phyloP scores from a whole-genome alignment of 805 yeast species.

The Candida easanensis region DNA sequence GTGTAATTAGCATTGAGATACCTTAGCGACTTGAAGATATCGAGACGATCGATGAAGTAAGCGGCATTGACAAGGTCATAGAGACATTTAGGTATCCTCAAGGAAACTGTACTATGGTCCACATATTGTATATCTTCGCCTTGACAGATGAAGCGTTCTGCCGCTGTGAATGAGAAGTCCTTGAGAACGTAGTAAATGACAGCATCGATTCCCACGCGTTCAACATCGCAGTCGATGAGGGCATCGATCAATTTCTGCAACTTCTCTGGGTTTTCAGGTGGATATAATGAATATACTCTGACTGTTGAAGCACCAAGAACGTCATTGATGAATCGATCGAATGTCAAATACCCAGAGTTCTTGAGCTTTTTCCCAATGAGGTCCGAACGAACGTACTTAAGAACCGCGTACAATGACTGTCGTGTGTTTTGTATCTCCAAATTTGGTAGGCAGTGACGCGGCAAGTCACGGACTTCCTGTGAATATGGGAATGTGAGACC shows the following conservation, averaged over 20 bases:
- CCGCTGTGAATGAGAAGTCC: slow-evolving; percentile 21
- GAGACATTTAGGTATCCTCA: slow-evolving; percentile 5
- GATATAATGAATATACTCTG: slow-evolving; percentile 17
- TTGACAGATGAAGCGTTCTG: slow-evolving; percentile 18
- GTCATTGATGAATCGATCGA: slow-evolving; percentile 23
- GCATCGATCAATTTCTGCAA: slow-evolving; percentile 15
- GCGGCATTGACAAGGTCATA: slow-evolving; percentile 24
- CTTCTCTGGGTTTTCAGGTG: slow-evolving; percentile 24
- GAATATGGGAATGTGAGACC: slow-evolving; percentile 24
- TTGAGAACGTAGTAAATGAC: slow-evolving; percentile 25
- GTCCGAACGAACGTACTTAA: slow-evolving; percentile 24
- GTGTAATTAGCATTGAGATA: slow-evolving; percentile 15
- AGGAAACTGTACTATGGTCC: slow-evolving; percentile 3
- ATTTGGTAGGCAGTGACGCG: slow-evolving; percentile 20
- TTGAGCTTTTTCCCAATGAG: slow-evolving; percentile 18
- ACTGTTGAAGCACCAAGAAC: slow-evolving; percentile 11
- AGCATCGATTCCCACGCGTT: slow-evolving; percentile 11
- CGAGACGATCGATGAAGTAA: slow-evolving; percentile 26
- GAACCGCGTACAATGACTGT: slow-evolving; percentile 22
- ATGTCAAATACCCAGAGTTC: slow-evolving; percentile 12
- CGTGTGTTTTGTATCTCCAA: slow-evolving; percentile 17
- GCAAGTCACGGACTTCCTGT: slow-evolving; percentile 17
- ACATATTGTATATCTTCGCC: slow-evolving; percentile 3
- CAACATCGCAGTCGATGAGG: slow-evolving; percentile 9
- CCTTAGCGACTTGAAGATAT: slow-evolving; percentile 16